phyloP scores from a whole-genome alignment of 1,139 yeast genomes.

The Diutina ranongensis region DNA sequence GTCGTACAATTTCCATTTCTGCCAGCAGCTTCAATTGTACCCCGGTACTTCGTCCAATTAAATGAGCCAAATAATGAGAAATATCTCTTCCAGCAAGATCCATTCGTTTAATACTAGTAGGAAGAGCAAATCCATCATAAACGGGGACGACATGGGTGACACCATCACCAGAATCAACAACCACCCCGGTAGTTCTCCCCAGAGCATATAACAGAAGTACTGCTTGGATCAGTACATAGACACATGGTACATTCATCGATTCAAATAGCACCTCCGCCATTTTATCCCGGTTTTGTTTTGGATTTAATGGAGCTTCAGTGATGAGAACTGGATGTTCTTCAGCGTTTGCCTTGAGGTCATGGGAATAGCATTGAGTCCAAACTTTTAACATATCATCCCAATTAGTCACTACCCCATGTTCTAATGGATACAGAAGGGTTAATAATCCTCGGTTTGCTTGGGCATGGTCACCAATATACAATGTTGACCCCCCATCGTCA shows the following conservation, averaged over 20 bases:
- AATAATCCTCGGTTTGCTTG: conserved; percentile 68
- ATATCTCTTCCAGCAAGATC: conserved; percentile 85
- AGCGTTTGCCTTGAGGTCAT: conserved; percentile 41
- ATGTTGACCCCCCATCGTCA: not conserved
- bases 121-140: conserved; percentile 75
- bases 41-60: conserved; percentile 56
- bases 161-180: conserved; percentile 87
- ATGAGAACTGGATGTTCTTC: conserved; percentile 54
- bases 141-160: conserved; percentile 84
- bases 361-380: conserved; percentile 56
- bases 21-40: conserved; percentile 52
- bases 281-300: conserved; percentile 54
- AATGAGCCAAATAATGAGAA: conserved; percentile 59
- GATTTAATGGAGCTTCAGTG: conserved; percentile 86
- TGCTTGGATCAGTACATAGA: conserved; percentile 77
- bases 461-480: conserved; percentile 63
- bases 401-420: conserved; percentile 69
- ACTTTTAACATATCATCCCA: conserved; percentile 82
- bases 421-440: conserved; percentile 58
- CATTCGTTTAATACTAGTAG: conserved; percentile 60
- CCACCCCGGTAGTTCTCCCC: conserved; percentile 87
- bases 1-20: conserved; percentile 71
- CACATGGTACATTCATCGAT: conserved; percentile 74
- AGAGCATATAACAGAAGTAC: conserved; percentile 77
- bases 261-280: conserved; percentile 78